phyloP scores from a whole-genome alignment of 306 rosid genomes.

The Quercus mongolica region DNA sequence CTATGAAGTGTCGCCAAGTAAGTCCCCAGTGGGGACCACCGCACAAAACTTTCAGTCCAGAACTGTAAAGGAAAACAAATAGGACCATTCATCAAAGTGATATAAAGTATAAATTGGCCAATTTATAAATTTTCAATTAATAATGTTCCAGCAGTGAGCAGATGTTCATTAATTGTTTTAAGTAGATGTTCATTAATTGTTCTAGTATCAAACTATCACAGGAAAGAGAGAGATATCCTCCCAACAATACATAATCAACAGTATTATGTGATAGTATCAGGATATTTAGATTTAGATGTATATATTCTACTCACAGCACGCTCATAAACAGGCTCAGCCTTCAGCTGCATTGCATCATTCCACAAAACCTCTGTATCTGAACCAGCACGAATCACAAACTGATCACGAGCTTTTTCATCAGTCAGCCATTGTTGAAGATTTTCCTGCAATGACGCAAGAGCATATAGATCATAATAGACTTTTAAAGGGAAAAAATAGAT shows the following conservation, averaged over 20 bases:
- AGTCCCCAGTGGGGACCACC: slow-evolving; percentile 87
- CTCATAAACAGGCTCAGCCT: slow-evolving; percentile 80
- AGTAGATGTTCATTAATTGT: not conserved
- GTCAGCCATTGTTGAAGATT: slow-evolving; percentile 91
- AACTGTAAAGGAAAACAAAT: slow-evolving; percentile 40
- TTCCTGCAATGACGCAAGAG: slow-evolving; percentile 41
- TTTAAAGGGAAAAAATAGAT: not conserved
- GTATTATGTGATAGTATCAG: not conserved
- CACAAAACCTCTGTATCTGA: slow-evolving; percentile 83
- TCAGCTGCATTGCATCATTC: slow-evolving; percentile 80
- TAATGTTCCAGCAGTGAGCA: not conserved
- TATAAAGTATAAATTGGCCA: not conserved
- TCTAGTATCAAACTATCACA: not conserved
- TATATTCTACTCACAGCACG: slow-evolving; percentile 54
- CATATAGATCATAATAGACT: not conserved
- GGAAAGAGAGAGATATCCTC: not conserved
- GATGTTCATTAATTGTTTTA: not conserved
- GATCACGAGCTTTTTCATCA: slow-evolving; percentile 88
- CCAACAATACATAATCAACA: not conserved
- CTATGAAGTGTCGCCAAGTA: slow-evolving; percentile 86
- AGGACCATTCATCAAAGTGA: not conserved
- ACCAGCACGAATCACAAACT: slow-evolving; percentile 85
- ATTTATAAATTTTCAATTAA: not conserved
- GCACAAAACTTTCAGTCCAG: slow-evolving; percentile 93
- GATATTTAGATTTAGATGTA: not conserved